These are phyloP conservation scores for Ceratocystis destructans DNA, from an alignment of 2,329 filamentous ascomycete species.

Conservation along the genomic window DNA sequence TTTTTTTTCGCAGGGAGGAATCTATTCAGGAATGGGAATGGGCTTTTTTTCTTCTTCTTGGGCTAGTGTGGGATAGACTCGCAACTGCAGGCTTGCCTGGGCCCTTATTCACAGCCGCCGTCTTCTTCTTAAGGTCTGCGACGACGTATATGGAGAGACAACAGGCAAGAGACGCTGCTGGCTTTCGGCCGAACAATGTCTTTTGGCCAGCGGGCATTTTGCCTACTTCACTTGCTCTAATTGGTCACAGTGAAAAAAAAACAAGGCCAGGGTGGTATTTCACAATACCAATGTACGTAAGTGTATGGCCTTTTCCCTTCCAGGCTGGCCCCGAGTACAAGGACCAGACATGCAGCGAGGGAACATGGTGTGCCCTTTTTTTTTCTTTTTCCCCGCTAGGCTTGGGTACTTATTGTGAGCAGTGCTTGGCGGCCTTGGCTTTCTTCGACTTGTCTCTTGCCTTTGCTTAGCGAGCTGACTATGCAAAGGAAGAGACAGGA, in stretches of 20 bases:
- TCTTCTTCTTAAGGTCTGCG: too few species aligned
- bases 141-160: too few species aligned
- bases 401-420: neutral
- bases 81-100: too few species aligned
- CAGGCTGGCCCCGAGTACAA: neutral
- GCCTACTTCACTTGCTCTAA: neutral
- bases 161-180: neutral
- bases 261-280: neutral
- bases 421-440: neutral
- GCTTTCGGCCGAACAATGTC: neutral
- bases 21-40: too few species aligned
- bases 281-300: neutral
- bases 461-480: neutral
- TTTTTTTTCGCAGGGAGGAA: too few species aligned
- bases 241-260: neutral
- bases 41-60: too few species aligned
- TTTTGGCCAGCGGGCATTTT: neutral
- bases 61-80: too few species aligned
- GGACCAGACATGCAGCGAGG: neutral
- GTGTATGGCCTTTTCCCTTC: neutral
- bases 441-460: neutral
- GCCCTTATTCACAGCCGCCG: too few species aligned
- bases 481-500: too few species aligned
- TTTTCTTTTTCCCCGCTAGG: neutral
- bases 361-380: neutral